Evolutionary conservation across 1,284 basidiomycete genomes (phyloP).

Genomic region (Athelia sp.): DNA sequence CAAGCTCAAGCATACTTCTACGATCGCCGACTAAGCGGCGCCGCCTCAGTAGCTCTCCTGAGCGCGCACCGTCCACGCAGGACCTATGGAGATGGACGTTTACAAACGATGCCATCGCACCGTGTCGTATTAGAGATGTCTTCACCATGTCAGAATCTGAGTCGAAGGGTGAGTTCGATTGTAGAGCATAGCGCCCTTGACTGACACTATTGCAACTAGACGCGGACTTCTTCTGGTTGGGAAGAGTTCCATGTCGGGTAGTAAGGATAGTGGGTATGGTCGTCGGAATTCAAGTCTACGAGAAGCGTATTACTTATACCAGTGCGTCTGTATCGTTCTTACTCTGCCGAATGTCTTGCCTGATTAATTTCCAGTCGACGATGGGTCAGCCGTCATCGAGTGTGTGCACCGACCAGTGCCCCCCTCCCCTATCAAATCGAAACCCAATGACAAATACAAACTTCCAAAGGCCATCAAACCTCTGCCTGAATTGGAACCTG

Average conservation of each 20-base stretch:
- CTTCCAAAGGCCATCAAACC: conserved; percentile 2
- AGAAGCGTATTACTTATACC: conserved; percentile 53
- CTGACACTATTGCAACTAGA: conserved; percentile 26
- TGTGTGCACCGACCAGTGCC: conserved; percentile 41
- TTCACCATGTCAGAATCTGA: conserved; percentile 43
- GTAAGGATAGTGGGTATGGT: conserved; percentile 57
- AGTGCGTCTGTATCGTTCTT: conserved; percentile 29
- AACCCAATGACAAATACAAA: conserved; percentile 2
- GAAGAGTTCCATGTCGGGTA: conserved; percentile 62
- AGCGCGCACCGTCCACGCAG: conserved; percentile 1
- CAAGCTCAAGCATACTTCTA: not conserved
- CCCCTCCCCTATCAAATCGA: conserved; percentile 11
- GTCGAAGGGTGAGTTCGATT: conserved; percentile 28
- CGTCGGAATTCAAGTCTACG: conserved; percentile 55
- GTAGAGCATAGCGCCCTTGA: not conserved
- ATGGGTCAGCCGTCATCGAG: conserved; percentile 66
- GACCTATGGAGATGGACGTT: conserved; percentile 59
- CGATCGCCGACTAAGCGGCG: not conserved
- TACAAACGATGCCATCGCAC: conserved; percentile 48
- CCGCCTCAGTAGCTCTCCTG: not conserved
- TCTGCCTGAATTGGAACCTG: conserved; percentile 28
- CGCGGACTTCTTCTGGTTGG: conserved; percentile 64
- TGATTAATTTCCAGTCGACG: conserved; percentile 50
- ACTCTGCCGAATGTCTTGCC: conserved; percentile 2
- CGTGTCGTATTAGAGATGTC: conserved; percentile 60